phyloP scores from a whole-genome alignment of 805 yeast genomes.

The Monosporozyma yasuniensis region DNA sequence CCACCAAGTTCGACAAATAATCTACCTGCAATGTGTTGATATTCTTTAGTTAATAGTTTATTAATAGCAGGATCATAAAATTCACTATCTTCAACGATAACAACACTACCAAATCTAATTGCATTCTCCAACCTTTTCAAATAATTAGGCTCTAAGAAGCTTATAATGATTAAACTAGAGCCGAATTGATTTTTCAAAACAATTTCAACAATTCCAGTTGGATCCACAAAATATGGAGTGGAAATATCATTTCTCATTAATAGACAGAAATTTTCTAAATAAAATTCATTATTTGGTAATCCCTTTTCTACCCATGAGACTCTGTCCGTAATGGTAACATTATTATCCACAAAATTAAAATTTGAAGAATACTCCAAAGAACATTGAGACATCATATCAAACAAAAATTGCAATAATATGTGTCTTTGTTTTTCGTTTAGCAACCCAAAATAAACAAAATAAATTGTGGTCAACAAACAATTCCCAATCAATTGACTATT shows the following conservation, averaged over 20 bases:
- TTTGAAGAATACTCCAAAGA: conserved; percentile 35
- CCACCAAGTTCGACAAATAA: conserved; percentile 50
- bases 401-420: conserved; percentile 32
- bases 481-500: conserved; percentile 52
- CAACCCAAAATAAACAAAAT: conserved; percentile 50
- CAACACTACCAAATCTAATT: conserved; percentile 68
- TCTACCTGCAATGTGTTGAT: conserved; percentile 60
- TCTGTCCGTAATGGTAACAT: conserved; percentile 35
- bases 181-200: conserved; percentile 31
- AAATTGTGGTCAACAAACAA: conserved; percentile 54
- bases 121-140: conserved; percentile 68
- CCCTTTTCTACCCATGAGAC: conserved; percentile 46
- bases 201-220: conserved; percentile 41
- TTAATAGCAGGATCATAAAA: conserved; percentile 65
- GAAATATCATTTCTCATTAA: conserved; percentile 31
- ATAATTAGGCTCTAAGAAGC: conserved; percentile 64
- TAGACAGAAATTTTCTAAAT: conserved; percentile 54
- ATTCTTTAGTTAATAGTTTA: conserved; percentile 53
- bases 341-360: conserved; percentile 29
- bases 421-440: conserved; percentile 43
- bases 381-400: conserved; percentile 26
- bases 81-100: conserved; percentile 75
- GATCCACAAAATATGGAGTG: conserved; percentile 65
- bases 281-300: conserved; percentile 49
- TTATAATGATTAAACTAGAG: conserved; percentile 43